A percentile compares a stretch with the other conserved stretches of the same genome.
Conservation (phyloP, 306 rosid genomes). For the Begonia loranthoides region DNA sequence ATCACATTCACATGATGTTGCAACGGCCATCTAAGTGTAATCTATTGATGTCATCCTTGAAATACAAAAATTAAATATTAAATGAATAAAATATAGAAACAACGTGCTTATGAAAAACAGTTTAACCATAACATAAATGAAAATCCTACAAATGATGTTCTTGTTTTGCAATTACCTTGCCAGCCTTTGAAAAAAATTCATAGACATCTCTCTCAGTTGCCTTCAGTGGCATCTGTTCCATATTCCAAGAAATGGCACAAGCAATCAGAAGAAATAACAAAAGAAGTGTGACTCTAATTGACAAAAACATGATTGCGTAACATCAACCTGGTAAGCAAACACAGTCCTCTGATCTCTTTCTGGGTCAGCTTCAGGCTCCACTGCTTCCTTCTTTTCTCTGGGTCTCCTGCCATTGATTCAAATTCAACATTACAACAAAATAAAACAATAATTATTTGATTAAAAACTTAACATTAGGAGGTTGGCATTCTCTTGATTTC, state of each 20-base stretch:
- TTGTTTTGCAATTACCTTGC: slow-evolving; percentile 58
- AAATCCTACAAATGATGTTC: not conserved
- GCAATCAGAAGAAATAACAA: too few species aligned
- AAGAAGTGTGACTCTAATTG: not conserved
- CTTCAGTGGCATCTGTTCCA: slow-evolving; percentile 83
- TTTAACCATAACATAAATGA: not conserved
- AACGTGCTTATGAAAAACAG: not conserved
- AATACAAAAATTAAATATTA: not conserved
- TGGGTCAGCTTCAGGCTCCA: slow-evolving; percentile 97
- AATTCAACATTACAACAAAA: slow-evolving; percentile 4
- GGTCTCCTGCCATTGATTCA: slow-evolving; percentile 46
- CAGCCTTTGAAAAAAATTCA: slow-evolving; percentile 90
- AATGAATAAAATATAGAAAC: not conserved
- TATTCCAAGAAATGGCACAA: too few species aligned
- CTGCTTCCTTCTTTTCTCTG: slow-evolving; percentile 75
- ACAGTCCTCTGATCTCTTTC: slow-evolving; percentile 99
- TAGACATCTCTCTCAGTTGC: slow-evolving; percentile 91
- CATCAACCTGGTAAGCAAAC: slow-evolving; percentile 88
- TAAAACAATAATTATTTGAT: not conserved
- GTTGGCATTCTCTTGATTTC: too few species aligned
- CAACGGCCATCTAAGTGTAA: too few species aligned
- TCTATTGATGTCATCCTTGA: too few species aligned
- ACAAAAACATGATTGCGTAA: not conserved
- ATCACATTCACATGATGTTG: too few species aligned
- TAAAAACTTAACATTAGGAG: too few species aligned